Evolutionary conservation across 2,329 filamentous ascomycete species (phyloP).

Genomic region (Hymenoscyphus albidus): DNA sequence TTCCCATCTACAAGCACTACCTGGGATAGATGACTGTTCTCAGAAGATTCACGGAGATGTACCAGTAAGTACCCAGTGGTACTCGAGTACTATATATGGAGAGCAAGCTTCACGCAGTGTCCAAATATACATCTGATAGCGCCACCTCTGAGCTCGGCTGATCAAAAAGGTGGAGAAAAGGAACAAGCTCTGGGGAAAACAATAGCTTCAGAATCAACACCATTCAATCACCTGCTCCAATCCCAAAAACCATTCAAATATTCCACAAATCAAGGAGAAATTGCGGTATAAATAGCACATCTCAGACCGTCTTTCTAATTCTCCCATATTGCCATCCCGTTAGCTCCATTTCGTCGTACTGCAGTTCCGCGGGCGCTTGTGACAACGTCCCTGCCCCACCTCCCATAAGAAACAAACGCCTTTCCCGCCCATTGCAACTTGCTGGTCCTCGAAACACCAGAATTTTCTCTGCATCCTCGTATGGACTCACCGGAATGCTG

Average conservation of each 20-base stretch:
- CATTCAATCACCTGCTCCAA: neutral
- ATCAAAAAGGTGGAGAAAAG: neutral
- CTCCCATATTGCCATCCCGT: neutral
- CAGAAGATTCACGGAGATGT: too few relatives aligned
- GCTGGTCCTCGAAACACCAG: constrained; percentile 2
- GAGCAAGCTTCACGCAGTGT: neutral
- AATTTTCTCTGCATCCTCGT: constrained; percentile 13
- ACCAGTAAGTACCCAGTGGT: too few relatives aligned
- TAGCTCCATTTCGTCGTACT: neutral
- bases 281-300: neutral
- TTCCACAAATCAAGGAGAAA: neutral
- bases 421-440: neutral
- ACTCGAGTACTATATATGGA: too few relatives aligned
- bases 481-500: constrained; percentile 37
- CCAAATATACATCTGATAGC: neutral
- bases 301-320: neutral
- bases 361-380: neutral
- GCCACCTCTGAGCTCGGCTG: neutral
- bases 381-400: neutral
- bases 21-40: too few relatives aligned
- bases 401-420: neutral
- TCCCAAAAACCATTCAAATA: neutral
- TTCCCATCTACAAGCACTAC: too few relatives aligned
- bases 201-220: neutral
- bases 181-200: neutral